A percentile compares a stretch with the other conserved stretches of the same genome.
Evolutionary conservation across 768 basidiomycete genomes (phyloP).

Genomic region (Cystofilobasidium capitatum): DNA sequence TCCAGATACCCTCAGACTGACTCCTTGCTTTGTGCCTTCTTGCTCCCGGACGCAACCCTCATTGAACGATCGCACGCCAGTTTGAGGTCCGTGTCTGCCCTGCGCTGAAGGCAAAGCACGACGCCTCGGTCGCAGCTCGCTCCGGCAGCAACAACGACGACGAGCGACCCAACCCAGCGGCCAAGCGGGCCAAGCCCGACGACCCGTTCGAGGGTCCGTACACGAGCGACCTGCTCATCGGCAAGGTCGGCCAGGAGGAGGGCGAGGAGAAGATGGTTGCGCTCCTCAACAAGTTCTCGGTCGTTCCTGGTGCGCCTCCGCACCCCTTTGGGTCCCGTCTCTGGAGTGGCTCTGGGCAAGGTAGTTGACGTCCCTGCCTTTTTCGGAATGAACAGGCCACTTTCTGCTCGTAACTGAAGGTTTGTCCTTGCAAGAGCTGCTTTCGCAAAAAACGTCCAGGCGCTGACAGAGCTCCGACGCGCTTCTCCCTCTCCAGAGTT

Average conservation of each 20-base stretch:
- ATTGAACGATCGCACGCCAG: conserved; percentile 1
- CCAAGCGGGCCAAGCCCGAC: not conserved
- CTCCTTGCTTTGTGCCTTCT: not conserved
- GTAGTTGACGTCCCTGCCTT: too few relatives aligned
- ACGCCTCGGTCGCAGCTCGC: not conserved
- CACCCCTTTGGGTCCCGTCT: not conserved
- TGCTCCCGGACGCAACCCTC: too few relatives aligned
- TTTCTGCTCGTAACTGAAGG: conserved; percentile 23
- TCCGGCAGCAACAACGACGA: not conserved
- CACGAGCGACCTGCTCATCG: conserved; percentile 17
- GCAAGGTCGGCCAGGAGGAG: conserved; percentile 25
- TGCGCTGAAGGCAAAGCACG: conserved; percentile 18
- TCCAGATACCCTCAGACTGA: not conserved
- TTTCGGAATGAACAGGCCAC: not conserved
- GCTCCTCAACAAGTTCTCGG: conserved; percentile 24
- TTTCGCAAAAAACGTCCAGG: not conserved
- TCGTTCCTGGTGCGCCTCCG: conserved; percentile 8
- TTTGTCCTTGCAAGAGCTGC: not conserved
- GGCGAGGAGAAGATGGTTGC: conserved; percentile 26
- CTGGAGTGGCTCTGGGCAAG: too few relatives aligned
- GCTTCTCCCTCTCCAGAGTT: conserved; percentile 13
- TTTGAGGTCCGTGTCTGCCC: conserved; percentile 26
- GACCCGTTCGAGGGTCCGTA: conserved; percentile 28
- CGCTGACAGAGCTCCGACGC: too few relatives aligned
- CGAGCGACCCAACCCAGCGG: conserved; percentile 1